Evolutionary conservation across 306 rosid species (phyloP).

Genomic region (Acacia melanoxylon): DNA sequence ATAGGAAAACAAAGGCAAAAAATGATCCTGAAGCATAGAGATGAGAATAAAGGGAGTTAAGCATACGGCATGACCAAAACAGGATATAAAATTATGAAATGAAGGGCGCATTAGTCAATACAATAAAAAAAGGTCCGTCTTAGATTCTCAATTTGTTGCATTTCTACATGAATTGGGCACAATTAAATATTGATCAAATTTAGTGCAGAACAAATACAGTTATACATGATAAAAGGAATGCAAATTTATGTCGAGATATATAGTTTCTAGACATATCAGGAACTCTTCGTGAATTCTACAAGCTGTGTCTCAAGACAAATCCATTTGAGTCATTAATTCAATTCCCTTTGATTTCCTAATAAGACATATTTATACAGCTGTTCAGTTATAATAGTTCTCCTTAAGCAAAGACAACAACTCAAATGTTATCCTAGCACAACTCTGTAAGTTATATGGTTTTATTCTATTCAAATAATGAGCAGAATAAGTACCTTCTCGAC

Average conservation of each 20-base stretch:
- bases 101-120: background rate
- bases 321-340: background rate
- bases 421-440: background rate
- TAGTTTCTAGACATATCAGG: background rate
- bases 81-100: background rate
- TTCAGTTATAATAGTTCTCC: background rate
- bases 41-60: conserved; percentile 4
- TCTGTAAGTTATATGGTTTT: background rate
- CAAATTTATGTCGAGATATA: background rate
- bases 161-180: conserved; percentile 10
- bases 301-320: conserved; percentile 2
- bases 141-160: background rate
- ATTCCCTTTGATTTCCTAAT: background rate
- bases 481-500: conserved; percentile 72
- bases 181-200: background rate
- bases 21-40: background rate
- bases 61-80: conserved; percentile 19
- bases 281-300: background rate
- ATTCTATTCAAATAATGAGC: background rate
- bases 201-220: background rate
- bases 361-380: background rate
- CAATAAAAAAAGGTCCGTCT: background rate
- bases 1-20: conserved; percentile 2
- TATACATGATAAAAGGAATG: background rate
- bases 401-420: background rate